Conservation (phyloP, 2,329 filamentous ascomycete genomes). For the Monosporascus sp. region DNA sequence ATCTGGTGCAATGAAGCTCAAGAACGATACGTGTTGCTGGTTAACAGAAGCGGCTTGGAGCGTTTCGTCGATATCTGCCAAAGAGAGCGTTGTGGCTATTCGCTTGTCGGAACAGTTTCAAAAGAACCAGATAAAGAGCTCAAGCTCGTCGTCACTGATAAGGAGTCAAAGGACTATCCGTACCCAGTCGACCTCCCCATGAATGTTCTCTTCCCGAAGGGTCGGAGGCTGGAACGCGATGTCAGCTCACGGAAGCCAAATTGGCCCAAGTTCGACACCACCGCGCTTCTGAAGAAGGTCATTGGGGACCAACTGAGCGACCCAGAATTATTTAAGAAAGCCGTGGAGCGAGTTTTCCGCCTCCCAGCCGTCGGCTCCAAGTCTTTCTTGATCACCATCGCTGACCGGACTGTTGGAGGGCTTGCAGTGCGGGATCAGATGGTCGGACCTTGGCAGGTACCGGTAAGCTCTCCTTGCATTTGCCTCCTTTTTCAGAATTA, state of each 20-base stretch:
- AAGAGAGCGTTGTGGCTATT: constrained; percentile 87
- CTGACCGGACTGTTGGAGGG: constrained; percentile 86
- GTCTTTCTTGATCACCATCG: constrained; percentile 94
- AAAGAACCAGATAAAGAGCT: constrained; percentile 54
- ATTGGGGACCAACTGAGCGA: constrained; percentile 68
- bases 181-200: constrained; percentile 25
- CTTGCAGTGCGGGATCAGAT: constrained; percentile 88
- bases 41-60: constrained; percentile 76
- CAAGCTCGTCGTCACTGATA: constrained; percentile 59
- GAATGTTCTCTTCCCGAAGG: constrained; percentile 25
- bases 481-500: too few species aligned
- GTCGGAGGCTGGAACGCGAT: constrained; percentile 21
- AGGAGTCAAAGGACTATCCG: constrained; percentile 18
- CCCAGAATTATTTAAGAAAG: constrained; percentile 55
- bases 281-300: constrained; percentile 58
- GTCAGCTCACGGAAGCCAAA: constrained; percentile 18
- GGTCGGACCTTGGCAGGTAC: constrained; percentile 93
- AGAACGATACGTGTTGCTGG: constrained; percentile 88
- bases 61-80: constrained; percentile 63
- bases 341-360: constrained; percentile 74
- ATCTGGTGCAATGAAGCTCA: constrained; percentile 99
- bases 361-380: constrained; percentile 94
- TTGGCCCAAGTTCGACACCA: constrained; percentile 57
- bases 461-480: constrained; percentile 36
- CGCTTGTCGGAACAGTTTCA: constrained; percentile 76